Evolutionary conservation across 1,139 yeast species (phyloP), one percentile per base, ranked within the genome.

Genomic region (Eremothecium gossypii): DNA sequence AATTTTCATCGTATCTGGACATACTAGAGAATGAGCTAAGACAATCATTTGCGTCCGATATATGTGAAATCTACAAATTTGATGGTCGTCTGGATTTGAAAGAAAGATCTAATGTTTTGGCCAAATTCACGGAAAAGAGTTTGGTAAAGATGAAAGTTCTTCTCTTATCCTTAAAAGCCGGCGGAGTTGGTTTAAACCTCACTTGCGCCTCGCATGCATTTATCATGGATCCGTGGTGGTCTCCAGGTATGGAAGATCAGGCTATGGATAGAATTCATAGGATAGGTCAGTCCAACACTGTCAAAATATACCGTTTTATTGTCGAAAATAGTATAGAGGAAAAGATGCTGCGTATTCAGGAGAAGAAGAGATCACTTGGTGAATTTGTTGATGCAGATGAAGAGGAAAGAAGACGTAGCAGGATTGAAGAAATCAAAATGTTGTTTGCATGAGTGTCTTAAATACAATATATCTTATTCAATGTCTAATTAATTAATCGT

Each of bases 171-270:
- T 66, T 89, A 47, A 89, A 86, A 60, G 95, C 97, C 0, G 97
- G 98, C 12, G 97, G 97, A 4, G 96, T 89, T 7, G 98, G 98
- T 0, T 69, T 91, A 49, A 91, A 91, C 57, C 67, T 91, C 47
- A 89, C 95, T 0, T 77, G 81, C 38, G 96, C 97, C 0, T 81
- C 85, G 0, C 73, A 77, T 36, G 97, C 95, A 7, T 87, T 80
- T 55, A 72, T 91, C 76, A 83, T 91, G 89, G 97, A 91, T 56
- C 97, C 97, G 0, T 91, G 96, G 94, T 91, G 97, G 97, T 83
- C 93, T 23, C 95, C 86, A 36, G 86, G 95, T 44, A 78, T 85
- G 34, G 97, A 91, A 57, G 86, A 85, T 36, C 97, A 91, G 62
- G 97, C 97, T 0, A 86, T 91, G 50, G 97, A 91, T 63, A 74